phyloP scores from a whole-genome alignment of 257 asterid species.

The Gentiana macrophylla region DNA sequence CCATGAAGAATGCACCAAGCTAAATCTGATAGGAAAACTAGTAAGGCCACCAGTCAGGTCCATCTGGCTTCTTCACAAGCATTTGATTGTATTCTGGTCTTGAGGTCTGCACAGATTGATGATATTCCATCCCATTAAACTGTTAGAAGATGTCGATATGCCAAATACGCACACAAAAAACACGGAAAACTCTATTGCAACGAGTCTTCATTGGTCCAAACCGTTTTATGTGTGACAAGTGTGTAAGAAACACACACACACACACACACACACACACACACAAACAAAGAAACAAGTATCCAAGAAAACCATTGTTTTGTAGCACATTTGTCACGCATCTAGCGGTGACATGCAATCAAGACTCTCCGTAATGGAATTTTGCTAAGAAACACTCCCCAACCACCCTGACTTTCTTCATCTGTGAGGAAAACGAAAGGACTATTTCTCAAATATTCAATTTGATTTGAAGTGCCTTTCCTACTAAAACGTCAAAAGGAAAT shows the following conservation, averaged over 20 bases:
- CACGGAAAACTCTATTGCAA: neutral
- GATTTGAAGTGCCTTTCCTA: no score
- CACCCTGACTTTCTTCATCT: no score
- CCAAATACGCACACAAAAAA: neutral
- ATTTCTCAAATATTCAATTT: no score
- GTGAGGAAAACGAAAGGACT: no score
- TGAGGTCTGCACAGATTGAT: slow-evolving; percentile 48
- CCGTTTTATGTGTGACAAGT: neutral
- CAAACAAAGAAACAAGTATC: neutral
- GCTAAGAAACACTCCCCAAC: no score
- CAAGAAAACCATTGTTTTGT: neutral
- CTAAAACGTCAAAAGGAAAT: no score
- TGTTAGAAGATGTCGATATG: neutral
- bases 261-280: no score
- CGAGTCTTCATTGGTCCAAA: neutral
- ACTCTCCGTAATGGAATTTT: no score
- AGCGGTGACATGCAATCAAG: no score
- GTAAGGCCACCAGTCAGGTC: slow-evolving; percentile 72
- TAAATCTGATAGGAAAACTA: slow-evolving; percentile 8
- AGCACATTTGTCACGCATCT: no score
- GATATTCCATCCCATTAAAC: neutral
- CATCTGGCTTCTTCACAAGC: slow-evolving; percentile 88
- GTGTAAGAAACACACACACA: no score
- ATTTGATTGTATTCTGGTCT: slow-evolving; percentile 90
- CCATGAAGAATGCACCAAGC: neutral